Evolutionary conservation across 1,139 yeast species (phyloP), one percentile per base, ranked within the genome.

Genomic region (Hyphopichia pseudoburtonii): DNA sequence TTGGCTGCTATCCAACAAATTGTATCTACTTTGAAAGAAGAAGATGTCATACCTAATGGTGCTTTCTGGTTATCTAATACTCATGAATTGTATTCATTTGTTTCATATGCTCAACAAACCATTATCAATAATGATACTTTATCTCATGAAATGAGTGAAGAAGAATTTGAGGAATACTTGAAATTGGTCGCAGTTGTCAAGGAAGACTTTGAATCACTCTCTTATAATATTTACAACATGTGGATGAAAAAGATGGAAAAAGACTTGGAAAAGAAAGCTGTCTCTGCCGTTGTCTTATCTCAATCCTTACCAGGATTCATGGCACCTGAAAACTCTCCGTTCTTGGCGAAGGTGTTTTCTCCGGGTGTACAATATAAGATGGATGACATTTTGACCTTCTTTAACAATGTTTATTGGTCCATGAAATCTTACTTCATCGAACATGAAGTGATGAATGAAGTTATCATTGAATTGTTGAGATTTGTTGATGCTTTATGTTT

Each of bases 51-150:
- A 53, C 80, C 90, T 35, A 89, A 89, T 52, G 97, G 97, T 52
- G 96, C 97, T 0, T 92, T 92, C 70, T 92, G 99, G 99, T 73
- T 94, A 49, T 87, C 97, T 3, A 92, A 92, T 63, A 92, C 95
- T 6, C 97, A 94, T 58, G 98, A 94, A 60, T 76, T 92, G 52
- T 86, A 87, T 62, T 89, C 97, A 1, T 94, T 92, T 69, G 95
- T 90, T 43, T 82, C 92, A 15, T 86, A 89, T 61, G 98, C 97
- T 4, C 96, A 92, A 60, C 81, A 80, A 46, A 88, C 96, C 16
- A 88, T 92, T 46, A 70, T 87, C 37, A 88, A 87, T 36, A 89
- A 87, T 55, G 95, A 86, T 55, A 76, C 82, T 4, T 74, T 87
- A 46, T 76, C 87, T 30, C 80, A 79, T 46, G 96, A 86, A 46